Evolutionary conservation across 768 basidiomycete species (phyloP).

Genomic region (Mycena galopus): DNA sequence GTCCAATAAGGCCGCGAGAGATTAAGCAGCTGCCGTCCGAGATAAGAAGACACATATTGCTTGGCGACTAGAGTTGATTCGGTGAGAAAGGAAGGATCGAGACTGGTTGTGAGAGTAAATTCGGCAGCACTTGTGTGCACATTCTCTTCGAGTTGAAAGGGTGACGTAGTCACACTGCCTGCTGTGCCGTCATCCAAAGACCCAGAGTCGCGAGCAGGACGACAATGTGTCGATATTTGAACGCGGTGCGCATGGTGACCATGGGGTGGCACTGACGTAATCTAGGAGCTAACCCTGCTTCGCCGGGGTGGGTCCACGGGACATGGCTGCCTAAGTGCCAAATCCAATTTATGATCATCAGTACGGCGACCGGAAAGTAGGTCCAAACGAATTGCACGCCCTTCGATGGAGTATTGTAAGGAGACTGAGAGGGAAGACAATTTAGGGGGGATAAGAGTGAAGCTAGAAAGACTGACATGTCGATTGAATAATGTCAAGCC

Average conservation of each 20-base stretch:
- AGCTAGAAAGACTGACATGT: background rate
- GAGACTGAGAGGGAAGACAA: too few species aligned
- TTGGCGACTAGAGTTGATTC: background rate
- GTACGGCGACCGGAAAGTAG: conserved; percentile 5
- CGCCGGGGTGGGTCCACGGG: conserved; percentile 5
- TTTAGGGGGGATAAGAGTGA: too few species aligned
- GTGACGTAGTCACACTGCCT: conserved; percentile 21
- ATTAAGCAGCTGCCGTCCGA: conserved; percentile 12
- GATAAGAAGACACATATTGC: conserved; percentile 13
- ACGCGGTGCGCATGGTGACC: background rate
- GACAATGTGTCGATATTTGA: conserved; percentile 8
- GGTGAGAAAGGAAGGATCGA: background rate
- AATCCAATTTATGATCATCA: conserved; percentile 25
- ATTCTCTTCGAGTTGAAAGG: conserved; percentile 13
- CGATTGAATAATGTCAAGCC: conserved; percentile 1
- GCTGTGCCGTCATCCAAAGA: conserved; percentile 19
- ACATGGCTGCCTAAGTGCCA: conserved; percentile 25
- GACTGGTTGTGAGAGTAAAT: background rate
- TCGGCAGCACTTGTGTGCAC: background rate
- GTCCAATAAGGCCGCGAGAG: conserved; percentile 13
- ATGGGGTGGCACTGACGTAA: conserved; percentile 11
- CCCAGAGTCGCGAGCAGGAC: conserved; percentile 23
- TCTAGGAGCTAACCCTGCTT: conserved; percentile 15
- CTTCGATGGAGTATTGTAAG: too few species aligned
- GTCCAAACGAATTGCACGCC: too few species aligned